phyloP scores from a whole-genome alignment of 305 asterid species.

The Coffea humblotiana region DNA sequence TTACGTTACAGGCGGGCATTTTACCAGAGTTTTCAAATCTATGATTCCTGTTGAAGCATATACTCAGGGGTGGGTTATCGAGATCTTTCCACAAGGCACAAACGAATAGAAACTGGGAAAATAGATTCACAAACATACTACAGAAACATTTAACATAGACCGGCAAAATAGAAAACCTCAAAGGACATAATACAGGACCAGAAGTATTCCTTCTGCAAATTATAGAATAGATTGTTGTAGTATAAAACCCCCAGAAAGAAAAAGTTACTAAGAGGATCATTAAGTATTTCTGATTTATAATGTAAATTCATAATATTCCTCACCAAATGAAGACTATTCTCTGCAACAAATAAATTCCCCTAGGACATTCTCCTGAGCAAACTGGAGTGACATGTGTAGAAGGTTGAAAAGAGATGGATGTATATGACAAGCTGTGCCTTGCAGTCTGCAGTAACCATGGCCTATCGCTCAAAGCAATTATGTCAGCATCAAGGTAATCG shows the following conservation, averaged over 20 bases:
- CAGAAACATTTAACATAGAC: neutral
- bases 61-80: too few relatives aligned
- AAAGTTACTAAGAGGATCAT: constrained; percentile 1
- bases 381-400: constrained; percentile 98
- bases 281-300: neutral
- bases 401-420: constrained; percentile 92
- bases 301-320: constrained; percentile 12
- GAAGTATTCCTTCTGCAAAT: neutral
- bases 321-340: constrained; percentile 96
- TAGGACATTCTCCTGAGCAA: constrained; percentile 79
- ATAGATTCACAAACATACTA: neutral
- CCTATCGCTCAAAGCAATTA: constrained; percentile 95
- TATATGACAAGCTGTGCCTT: constrained; percentile 91
- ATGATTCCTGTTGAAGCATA: too few relatives aligned
- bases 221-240: neutral
- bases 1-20: too few relatives aligned
- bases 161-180: neutral
- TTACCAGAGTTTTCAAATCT: too few relatives aligned
- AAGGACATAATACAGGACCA: neutral
- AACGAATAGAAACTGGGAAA: neutral
- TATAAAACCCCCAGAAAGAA: neutral
- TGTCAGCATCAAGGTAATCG: constrained; percentile 82
- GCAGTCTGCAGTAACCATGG: constrained; percentile 99
- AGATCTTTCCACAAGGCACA: neutral
- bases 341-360: constrained; percentile 96